Evolutionary conservation across 2,329 filamentous ascomycete species (phyloP), one percentile per base, ranked within the genome.

Genomic region (Pseudocercospora eumusae): DNA sequence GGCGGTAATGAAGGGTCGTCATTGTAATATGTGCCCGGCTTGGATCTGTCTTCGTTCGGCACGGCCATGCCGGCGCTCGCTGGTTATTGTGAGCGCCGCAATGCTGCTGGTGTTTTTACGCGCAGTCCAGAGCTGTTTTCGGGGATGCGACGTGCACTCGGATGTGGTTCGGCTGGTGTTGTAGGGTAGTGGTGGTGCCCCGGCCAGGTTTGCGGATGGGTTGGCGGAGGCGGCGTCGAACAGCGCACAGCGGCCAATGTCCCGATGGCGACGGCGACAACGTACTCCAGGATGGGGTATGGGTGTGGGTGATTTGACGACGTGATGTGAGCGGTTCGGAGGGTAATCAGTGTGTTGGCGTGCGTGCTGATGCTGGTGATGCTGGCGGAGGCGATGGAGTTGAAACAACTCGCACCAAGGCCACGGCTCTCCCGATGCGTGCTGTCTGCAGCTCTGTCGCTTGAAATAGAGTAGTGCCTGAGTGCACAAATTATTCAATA

Each of bases 11-110:
- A 42, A 20, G 49, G 54, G 23, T 69, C 66, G 54, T 70, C 56
- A 61, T 68, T 59, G 62, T 57, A 63, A 18, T 65, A 59, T 59
- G 68, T 67, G 61, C 66, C 68, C 42, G 65, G 63, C 65, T 54
- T 54, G 52, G 68, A 64, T 58, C 69, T 57, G 52, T 71, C 68
- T 57, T 62, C 70, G 56, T 65, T 66, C 60, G 70, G 69, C 64
- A 70, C 66, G 67, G 69, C 69, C 70, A 72, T 71, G 66, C 67
- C 68, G 63, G 63, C 56, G 61, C 62, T 62, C 61, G 60, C 56
- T 60, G 59, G 58, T 56, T 61, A 40, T 27, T 31, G 64, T 62
- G 45, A 60, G 53, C 49, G 59, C 60, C 62, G 60, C 60, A 63
- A 63, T 64, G 62, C 56, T 33, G 59, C 42, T 33, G 61, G 47